Conservation (phyloP, 345 rosid genomes). For the Abelmoschus esculentus region DNA sequence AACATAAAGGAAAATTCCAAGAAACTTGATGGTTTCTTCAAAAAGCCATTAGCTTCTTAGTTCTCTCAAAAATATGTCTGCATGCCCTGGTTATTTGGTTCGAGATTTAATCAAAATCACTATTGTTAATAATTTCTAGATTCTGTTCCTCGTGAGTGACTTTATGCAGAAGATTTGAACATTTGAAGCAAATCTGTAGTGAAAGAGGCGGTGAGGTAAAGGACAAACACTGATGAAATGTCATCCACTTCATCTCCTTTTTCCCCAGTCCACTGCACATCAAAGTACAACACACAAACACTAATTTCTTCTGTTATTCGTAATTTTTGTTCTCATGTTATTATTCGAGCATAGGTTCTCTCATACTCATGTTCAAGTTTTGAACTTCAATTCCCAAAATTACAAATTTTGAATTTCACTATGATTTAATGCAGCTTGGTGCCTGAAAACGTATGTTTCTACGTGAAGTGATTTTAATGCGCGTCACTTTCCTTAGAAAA, state of each 20-base stretch:
- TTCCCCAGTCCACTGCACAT: no score
- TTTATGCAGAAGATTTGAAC: slow-evolving; percentile 4
- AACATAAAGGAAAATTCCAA: no score
- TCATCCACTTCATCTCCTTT: neutral
- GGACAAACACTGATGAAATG: slow-evolving; percentile 19
- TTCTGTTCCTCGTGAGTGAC: neutral
- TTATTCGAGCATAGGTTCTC: no score
- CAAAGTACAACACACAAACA: neutral
- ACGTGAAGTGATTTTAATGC: slow-evolving; percentile 6
- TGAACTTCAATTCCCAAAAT: neutral
- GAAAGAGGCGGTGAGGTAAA: neutral
- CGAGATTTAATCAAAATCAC: neutral
- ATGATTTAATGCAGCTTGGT: neutral
- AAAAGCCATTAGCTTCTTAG: no score
- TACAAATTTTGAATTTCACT: neutral
- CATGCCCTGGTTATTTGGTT: neutral
- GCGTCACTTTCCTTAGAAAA: slow-evolving; percentile 4
- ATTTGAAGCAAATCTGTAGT: slow-evolving; percentile 8
- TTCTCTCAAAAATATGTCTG: no score
- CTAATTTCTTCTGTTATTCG: neutral
- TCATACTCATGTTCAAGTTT: no score
- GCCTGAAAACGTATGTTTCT: neutral
- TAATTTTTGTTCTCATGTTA: neutral
- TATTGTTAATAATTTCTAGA: no score
- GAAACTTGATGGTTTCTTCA: no score